These are phyloP conservation scores for Cephalotrichum gorgonifer DNA, from an alignment of 2,329 filamentous ascomycete species.

Conservation along the genomic window DNA sequence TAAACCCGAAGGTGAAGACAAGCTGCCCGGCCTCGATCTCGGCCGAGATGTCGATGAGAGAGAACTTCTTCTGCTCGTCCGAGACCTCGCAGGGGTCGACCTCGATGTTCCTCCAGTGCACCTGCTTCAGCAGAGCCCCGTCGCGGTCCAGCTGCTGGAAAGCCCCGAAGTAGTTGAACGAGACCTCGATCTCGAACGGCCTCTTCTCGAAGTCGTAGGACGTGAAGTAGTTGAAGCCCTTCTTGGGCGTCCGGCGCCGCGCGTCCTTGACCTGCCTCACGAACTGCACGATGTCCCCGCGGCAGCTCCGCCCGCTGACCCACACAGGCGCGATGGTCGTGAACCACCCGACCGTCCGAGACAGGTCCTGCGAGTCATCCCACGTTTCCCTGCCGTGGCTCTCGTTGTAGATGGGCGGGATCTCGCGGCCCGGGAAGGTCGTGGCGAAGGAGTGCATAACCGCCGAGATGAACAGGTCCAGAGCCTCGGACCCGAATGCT, in stretches of 20 bases:
- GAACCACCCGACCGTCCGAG: constrained; percentile 27
- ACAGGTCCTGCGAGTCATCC: constrained; percentile 17
- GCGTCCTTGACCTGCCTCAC: constrained; percentile 11
- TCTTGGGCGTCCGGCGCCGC: constrained; percentile 8
- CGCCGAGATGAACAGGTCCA: constrained; percentile 21
- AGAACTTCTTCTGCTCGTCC: constrained; percentile 19
- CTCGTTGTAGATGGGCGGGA: constrained; percentile 18
- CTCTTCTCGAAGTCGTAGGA: constrained; percentile 1
- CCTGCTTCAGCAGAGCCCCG: constrained; percentile 14
- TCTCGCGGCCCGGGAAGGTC: constrained; percentile 16
- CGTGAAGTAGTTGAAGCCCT: constrained; percentile 12
- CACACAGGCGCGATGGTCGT: constrained; percentile 15
- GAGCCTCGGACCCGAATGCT: constrained; percentile 15
- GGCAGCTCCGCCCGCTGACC: too few relatives aligned
- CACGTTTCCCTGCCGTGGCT: constrained; percentile 22
- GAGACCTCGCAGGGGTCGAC: not conserved
- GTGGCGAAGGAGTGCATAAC: constrained; percentile 17
- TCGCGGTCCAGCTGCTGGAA: constrained; percentile 19
- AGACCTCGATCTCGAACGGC: constrained; percentile 7
- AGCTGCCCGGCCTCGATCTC: constrained; percentile 27
- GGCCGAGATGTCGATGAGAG: constrained; percentile 35
- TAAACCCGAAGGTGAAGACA: constrained; percentile 31
- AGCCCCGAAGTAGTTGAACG: constrained; percentile 16
- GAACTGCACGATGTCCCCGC: not conserved
- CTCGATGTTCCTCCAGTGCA: not conserved